phyloP scores from a whole-genome alignment of 164 flowering plant genomes.

The Warburgia ugandensis region DNA sequence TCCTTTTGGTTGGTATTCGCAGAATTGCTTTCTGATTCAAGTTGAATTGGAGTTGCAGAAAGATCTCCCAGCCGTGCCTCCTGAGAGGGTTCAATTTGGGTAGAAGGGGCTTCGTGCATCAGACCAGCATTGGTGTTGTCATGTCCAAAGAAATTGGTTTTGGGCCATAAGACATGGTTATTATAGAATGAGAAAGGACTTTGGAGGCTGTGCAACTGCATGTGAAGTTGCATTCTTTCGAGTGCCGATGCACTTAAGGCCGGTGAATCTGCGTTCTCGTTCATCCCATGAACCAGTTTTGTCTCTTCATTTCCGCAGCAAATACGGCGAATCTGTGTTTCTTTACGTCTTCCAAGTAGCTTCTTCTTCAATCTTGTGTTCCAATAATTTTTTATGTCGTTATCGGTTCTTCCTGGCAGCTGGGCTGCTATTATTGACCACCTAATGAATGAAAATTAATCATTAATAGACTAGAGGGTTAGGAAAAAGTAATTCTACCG shows the following conservation, averaged over 20 bases:
- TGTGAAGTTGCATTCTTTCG: conserved; percentile 81
- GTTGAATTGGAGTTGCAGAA: conserved; percentile 6
- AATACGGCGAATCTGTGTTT: conserved; percentile 23
- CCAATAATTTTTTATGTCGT: conserved; percentile 97
- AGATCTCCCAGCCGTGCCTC: conserved; percentile 12
- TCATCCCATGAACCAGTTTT: conserved; percentile 14
- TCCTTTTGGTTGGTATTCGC: conserved; percentile 6
- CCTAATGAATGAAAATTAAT: conserved; percentile 27
- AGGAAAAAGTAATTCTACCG: not conserved
- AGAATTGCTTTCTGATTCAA: conserved; percentile 4
- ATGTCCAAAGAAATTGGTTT: not conserved
- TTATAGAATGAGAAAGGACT: conserved; percentile 45
- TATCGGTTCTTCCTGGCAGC: conserved; percentile 93
- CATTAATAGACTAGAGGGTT: not conserved
- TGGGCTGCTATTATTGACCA: conserved; percentile 99
- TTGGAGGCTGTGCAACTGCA: conserved; percentile 55
- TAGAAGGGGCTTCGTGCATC: conserved; percentile 15
- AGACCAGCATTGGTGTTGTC: not conserved
- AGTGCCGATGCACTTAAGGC: conserved; percentile 57
- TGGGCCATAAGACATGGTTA: conserved; percentile 47
- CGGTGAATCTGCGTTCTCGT: conserved; percentile 18
- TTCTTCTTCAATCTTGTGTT: conserved; percentile 92
- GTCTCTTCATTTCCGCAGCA: conserved; percentile 19
- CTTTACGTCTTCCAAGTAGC: conserved; percentile 65
- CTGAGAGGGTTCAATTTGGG: conserved; percentile 9